Conservation (phyloP, 768 basidiomycete genomes). For the Suillus decipiens region DNA sequence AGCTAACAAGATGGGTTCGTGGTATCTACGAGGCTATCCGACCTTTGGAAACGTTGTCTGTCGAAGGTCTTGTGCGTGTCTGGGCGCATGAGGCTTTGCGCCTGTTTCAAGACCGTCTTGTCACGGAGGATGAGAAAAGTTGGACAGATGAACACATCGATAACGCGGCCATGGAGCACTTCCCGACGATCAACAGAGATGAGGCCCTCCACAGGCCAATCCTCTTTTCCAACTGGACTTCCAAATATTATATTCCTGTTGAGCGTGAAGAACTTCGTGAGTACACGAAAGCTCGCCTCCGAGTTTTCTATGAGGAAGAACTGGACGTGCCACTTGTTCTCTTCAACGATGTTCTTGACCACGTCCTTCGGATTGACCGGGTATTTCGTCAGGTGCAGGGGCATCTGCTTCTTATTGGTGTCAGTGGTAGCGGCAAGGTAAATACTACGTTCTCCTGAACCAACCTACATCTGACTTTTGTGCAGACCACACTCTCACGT, state of each 20-base stretch:
- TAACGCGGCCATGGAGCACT: constrained; percentile 77
- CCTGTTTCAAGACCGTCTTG: constrained; percentile 96
- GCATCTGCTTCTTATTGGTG: constrained; percentile 93
- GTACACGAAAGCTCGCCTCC: constrained; percentile 93
- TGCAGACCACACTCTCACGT: constrained; percentile 91
- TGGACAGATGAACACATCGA: constrained; percentile 98
- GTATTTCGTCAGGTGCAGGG: constrained; percentile 99
- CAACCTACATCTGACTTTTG: constrained; percentile 19
- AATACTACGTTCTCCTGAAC: constrained; percentile 17
- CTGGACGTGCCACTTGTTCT: constrained; percentile 96
- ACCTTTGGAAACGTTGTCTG: constrained; percentile 88
- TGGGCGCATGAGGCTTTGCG: constrained; percentile 99
- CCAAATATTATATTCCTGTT: constrained; percentile 94
- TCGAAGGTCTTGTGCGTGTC: constrained; percentile 93
- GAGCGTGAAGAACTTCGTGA: constrained; percentile 92
- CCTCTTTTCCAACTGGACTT: constrained; percentile 99
- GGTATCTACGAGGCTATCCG: constrained; percentile 97
- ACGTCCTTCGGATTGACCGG: constrained; percentile 96
- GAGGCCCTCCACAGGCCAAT: constrained; percentile 90
- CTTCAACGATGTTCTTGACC: constrained; percentile 98
- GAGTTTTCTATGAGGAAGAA: constrained; percentile 99
- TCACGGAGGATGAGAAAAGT: constrained; percentile 84
- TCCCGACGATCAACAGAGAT: constrained; percentile 87
- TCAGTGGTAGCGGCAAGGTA: constrained; percentile 98
- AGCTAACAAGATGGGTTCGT: constrained; percentile 95